phyloP scores from a whole-genome alignment of 1,284 basidiomycete species.

The Ceratobasidium sp. region DNA sequence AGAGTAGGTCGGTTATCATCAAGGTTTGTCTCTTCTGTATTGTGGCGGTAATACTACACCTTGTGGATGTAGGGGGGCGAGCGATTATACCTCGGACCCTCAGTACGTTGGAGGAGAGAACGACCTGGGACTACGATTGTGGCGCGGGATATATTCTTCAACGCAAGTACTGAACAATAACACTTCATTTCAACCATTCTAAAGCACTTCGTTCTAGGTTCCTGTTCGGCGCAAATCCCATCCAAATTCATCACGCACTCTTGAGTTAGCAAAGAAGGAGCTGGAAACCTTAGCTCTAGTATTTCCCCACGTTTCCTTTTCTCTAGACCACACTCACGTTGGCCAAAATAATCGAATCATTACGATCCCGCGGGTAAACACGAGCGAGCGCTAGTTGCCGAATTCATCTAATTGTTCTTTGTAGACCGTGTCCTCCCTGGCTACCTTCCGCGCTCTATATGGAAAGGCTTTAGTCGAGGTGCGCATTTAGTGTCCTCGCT shows the following conservation, averaged over 20 bases:
- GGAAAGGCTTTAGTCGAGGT: conserved; percentile 77
- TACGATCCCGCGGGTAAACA: conserved; percentile 73
- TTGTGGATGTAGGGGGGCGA: conserved; percentile 67
- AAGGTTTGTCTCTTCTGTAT: conserved; percentile 66
- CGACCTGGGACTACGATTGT: conserved; percentile 80
- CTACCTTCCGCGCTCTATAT: conserved; percentile 74
- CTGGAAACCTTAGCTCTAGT: conserved; percentile 79
- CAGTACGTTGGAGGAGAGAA: conserved; percentile 78
- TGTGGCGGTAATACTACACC: conserved; percentile 18
- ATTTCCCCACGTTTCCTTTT: conserved; percentile 77
- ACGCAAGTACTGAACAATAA: conserved; percentile 63
- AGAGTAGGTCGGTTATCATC: conserved; percentile 78
- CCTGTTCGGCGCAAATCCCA: conserved; percentile 82
- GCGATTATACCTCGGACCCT: conserved; percentile 76
- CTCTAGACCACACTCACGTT: conserved; percentile 68
- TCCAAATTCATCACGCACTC: conserved; percentile 66
- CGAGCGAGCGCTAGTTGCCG: neutral
- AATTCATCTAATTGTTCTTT: conserved; percentile 40
- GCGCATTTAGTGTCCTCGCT: conserved; percentile 49
- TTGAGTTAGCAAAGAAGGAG: conserved; percentile 76
- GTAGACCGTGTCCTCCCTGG: conserved; percentile 73
- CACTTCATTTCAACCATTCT: conserved; percentile 39
- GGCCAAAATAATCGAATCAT: conserved; percentile 61
- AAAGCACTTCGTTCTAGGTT: conserved; percentile 64
- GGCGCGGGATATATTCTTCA: conserved; percentile 88